phyloP scores from a whole-genome alignment of 2,329 filamentous ascomycete species.

The Paecilomyces niveus region DNA sequence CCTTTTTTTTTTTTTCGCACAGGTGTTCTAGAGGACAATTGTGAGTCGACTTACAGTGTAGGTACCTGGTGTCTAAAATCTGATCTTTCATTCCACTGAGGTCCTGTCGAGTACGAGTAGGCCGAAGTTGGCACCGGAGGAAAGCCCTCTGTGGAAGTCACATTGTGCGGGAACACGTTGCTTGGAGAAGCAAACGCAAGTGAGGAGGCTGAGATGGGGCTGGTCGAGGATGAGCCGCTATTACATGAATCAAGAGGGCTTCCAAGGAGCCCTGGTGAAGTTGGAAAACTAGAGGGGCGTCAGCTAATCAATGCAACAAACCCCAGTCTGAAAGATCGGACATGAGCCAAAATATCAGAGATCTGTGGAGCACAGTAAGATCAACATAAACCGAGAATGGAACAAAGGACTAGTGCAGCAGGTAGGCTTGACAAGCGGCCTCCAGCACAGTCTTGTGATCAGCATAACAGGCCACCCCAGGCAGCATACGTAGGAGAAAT shows the following conservation, averaged over 20 bases:
- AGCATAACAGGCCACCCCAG: background rate
- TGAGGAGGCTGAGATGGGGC: constrained; percentile 45
- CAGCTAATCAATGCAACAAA: constrained; percentile 8
- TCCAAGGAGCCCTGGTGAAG: constrained; percentile 44
- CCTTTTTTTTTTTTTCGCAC: background rate
- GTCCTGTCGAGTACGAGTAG: constrained; percentile 26
- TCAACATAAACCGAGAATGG: constrained; percentile 1
- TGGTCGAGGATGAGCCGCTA: constrained; percentile 47
- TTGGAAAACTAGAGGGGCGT: constrained; percentile 41
- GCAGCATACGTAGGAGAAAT: background rate
- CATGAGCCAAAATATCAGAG: constrained; percentile 7
- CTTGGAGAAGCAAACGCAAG: constrained; percentile 36
- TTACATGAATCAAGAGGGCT: constrained; percentile 44
- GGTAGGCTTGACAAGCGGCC: background rate
- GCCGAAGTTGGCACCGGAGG: constrained; percentile 24
- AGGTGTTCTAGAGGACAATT: background rate
- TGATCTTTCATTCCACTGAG: constrained; percentile 26
- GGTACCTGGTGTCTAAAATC: constrained; percentile 31
- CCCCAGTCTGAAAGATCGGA: constrained; percentile 9
- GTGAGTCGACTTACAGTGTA: constrained; percentile 29
- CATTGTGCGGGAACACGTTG: constrained; percentile 26
- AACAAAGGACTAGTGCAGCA: constrained; percentile 2
- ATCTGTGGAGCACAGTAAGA: background rate
- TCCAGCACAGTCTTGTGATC: constrained; percentile 5
- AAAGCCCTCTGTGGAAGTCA: constrained; percentile 22